phyloP scores from a whole-genome alignment of 2,329 filamentous ascomycete species.

The Claviceps monticola region DNA sequence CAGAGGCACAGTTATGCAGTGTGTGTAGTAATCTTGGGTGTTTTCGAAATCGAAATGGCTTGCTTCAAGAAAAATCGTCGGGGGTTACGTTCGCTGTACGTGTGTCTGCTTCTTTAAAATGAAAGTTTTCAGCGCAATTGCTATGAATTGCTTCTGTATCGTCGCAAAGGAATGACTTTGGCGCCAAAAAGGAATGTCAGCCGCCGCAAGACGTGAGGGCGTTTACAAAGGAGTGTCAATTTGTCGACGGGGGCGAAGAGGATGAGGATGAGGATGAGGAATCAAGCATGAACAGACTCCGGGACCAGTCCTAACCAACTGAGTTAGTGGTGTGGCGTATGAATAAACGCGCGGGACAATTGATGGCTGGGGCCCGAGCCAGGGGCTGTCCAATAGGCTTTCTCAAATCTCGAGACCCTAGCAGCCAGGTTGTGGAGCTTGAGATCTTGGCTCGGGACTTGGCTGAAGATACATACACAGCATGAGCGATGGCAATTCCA shows the following conservation, averaged over 20 bases:
- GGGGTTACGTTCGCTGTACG: background rate
- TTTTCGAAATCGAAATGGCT: background rate
- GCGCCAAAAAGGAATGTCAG: constrained; percentile 2
- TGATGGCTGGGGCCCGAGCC: background rate
- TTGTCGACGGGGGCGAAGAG: background rate
- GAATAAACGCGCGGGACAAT: background rate
- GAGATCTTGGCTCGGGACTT: too few relatives aligned
- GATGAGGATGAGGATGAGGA: background rate
- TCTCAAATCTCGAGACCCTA: background rate
- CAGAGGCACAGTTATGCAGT: background rate
- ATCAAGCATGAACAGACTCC: background rate
- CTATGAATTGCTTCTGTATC: too few relatives aligned
- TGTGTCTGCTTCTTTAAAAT: too few relatives aligned
- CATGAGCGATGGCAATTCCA: too few relatives aligned
- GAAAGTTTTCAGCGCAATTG: background rate
- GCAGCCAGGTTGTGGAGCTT: background rate
- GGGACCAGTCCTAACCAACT: background rate
- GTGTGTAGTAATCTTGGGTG: background rate
- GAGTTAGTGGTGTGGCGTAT: background rate
- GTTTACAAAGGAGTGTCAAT: constrained; percentile 3
- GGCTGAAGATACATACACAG: too few relatives aligned
- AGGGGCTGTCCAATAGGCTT: background rate
- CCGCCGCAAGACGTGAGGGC: background rate
- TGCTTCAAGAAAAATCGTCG: background rate
- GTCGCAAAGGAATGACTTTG: background rate